Evolutionary conservation across 2,329 filamentous ascomycete genomes (phyloP).

Genomic region (Alternaria viburni): DNA sequence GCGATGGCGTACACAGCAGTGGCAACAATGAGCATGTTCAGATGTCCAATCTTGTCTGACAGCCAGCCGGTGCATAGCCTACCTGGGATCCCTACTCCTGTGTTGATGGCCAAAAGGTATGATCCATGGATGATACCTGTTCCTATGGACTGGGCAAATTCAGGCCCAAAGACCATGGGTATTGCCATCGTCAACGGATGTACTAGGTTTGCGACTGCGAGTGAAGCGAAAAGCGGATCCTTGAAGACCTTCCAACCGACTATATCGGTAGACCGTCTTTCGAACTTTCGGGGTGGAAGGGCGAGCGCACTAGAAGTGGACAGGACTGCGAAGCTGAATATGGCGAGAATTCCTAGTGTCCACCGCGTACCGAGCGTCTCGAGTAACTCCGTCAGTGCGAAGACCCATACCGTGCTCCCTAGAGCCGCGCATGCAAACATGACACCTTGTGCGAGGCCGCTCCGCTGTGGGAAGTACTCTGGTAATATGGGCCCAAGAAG

Average conservation of each 20-base stretch:
- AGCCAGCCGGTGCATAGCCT: slow-evolving; percentile 55
- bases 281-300: slow-evolving; percentile 51
- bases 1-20: slow-evolving; percentile 18
- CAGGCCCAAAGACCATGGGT: slow-evolving; percentile 57
- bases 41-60: slow-evolving; percentile 56
- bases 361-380: slow-evolving; percentile 52
- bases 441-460: slow-evolving; percentile 43
- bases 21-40: slow-evolving; percentile 56
- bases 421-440: slow-evolving; percentile 21
- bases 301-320: slow-evolving; percentile 44
- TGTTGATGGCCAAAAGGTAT: slow-evolving; percentile 54
- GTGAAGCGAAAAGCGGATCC: slow-evolving; percentile 52
- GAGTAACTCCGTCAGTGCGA: slow-evolving; percentile 49
- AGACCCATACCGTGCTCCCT: slow-evolving; percentile 20
- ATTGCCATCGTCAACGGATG: slow-evolving; percentile 56
- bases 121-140: slow-evolving; percentile 51
- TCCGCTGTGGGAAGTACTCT: slow-evolving; percentile 58
- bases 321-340: slow-evolving; percentile 48
- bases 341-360: slow-evolving; percentile 52
- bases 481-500: slow-evolving; percentile 55
- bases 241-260: slow-evolving; percentile 49
- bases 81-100: slow-evolving; percentile 54
- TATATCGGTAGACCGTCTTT: slow-evolving; percentile 44
- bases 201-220: slow-evolving; percentile 44
- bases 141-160: slow-evolving; percentile 56